These are phyloP conservation scores for Pichia insulana DNA, from an alignment of 805 yeast genomes.

Conservation along the genomic window DNA sequence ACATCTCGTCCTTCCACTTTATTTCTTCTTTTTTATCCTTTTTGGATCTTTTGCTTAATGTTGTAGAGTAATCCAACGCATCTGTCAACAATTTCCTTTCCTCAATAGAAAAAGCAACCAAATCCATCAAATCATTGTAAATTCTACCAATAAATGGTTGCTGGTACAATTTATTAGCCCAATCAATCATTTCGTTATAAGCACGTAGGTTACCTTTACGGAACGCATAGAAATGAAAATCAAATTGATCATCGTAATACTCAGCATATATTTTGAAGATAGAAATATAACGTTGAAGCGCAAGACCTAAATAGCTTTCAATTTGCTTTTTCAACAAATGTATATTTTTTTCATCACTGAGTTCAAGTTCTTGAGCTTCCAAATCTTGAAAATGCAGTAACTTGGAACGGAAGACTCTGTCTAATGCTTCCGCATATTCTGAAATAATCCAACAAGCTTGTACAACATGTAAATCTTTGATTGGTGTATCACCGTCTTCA, in stretches of 20 bases:
- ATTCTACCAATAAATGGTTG: conserved; percentile 70
- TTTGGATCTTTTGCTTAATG: conserved; percentile 30
- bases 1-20: conserved; percentile 48
- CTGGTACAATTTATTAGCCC: conserved; percentile 72
- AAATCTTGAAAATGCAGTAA: conserved; percentile 14
- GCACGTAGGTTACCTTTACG: conserved; percentile 86
- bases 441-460: conserved; percentile 86
- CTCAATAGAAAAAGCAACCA: conserved; percentile 39
- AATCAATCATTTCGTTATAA: conserved; percentile 62
- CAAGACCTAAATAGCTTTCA: conserved; percentile 45
- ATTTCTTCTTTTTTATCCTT: conserved; percentile 49
- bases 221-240: conserved; percentile 88
- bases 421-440: conserved; percentile 79
- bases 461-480: conserved; percentile 77
- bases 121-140: conserved; percentile 49
- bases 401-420: conserved; percentile 42
- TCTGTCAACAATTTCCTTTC: conserved; percentile 17
- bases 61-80: conserved; percentile 10
- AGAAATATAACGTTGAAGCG: conserved; percentile 69
- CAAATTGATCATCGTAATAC: conserved; percentile 78
- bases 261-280: conserved; percentile 60
- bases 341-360: conserved; percentile 19
- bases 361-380: neutral
- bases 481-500: conserved; percentile 73
- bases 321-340: conserved; percentile 33